Base-by-base conservation (phyloP, 768 basidiomycete genomes). In the Cystobasidium ongulense region DNA sequence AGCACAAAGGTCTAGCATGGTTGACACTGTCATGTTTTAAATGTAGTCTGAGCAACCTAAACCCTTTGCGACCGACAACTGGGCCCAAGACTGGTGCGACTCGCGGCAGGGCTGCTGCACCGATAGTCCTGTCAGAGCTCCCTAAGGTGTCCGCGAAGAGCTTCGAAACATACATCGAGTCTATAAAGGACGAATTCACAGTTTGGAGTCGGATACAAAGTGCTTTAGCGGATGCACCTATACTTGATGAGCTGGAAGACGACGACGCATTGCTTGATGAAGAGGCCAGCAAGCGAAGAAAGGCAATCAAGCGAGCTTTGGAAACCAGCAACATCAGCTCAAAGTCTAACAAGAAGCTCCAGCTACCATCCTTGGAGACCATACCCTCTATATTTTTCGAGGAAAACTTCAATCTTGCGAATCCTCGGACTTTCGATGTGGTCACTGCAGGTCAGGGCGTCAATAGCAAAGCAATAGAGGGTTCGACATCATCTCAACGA, bases 341-440 rank as follows among this genome's bases (percentile, higher is more conserved):
- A 39, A 63, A 25, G 74, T 76, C 63, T 80, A 81, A 18, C 79
- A 81, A 1, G 81, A 83, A 15, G 81, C 81, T 21, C 84, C 84
- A 78, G 75, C 84, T 91, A 15, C 89, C 92, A 0, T 84, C 89
- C 0, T 85, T 97, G 39, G 84, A 88, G 74, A 82, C 86, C 2
- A 88, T 99, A 0, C 92, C 95, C 0, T 75, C 84, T 0, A 84
- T 95, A 21, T 99, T 91, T 83, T 96, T 98, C 79, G 83, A 86
- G 59, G 81, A 84, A 4, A 79, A 83, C 27, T 97, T 99, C 82
- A 87, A 91, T 81, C 85, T 99, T 27, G 86, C 89, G 0, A 87
- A 94, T 78, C 88, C 92, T 0, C 83, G 80, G 39, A 91, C 87
- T 1, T 95, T 92, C 80, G 81, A 87, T 73, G 82, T 86, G 25